Base-by-base conservation (phyloP, 2,329 filamentous ascomycete genomes). In the Pezicula carpinea region DNA sequence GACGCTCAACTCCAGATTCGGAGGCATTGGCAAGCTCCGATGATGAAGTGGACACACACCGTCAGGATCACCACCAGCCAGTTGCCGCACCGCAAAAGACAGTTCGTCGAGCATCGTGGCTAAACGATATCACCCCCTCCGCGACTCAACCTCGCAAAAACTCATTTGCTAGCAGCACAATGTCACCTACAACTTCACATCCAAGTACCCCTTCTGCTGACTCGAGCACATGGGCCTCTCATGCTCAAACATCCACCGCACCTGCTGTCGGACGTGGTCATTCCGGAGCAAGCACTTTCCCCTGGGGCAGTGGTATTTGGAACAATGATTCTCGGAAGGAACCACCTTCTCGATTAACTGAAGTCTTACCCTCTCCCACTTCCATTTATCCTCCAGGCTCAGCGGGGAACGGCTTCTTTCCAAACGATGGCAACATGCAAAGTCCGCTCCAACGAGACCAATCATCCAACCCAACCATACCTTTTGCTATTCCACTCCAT, bases 11-110 rank as follows among this genome's bases (percentile, higher is more conserved):
- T 1, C 92, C 92, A 18, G 93, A 97, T 64, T 96, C 91, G 3
- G 92, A 97, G 64, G 92, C 89, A 43, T 73, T 97, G 50, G 90
- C 87, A 44, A 97, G 92, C 56, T 96, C 91, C 11, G 93, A 97
- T 66, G 93, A 97, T 65, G 93, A 99, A 66, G 77, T 74, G 48
- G 87, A 96, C 51, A 76, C 82, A 62, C 75, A 79, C 55, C 74
- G 74, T 38, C 72, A 79, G 56, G 79, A 77, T 48, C 66, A 63
- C 59, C 69, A 69, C 53, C 74, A 74, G 58, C 69, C 67, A 59
- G 64, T 64, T 50, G 61, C 65, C 46, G 78, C 72, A 57, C 76
- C 70, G 42, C 76, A 69, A 42, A 87, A 83, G 58, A 80, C 85
- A 39, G 77, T 77, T 21, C 81, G 88, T 46, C 81, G 89, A 53